Evolutionary conservation across 352 stramenopile species (phyloP), one percentile per base, ranked within the genome.

Genomic region (Thraustochytrium striatum): DNA sequence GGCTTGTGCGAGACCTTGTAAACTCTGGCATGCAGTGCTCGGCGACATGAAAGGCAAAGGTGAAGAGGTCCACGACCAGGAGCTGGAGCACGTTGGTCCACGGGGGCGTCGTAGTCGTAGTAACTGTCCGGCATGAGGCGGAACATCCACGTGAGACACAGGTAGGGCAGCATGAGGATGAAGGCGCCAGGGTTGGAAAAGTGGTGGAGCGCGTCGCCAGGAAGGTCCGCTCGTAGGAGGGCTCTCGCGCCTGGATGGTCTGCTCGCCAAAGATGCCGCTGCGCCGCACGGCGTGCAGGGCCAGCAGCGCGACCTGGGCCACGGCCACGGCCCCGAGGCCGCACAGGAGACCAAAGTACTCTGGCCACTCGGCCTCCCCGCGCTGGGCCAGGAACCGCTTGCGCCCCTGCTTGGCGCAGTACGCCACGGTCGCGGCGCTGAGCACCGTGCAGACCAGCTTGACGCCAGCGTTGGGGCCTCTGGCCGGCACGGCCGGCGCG

Each of bases 1-100:
- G 89, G 87, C 78, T 94, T 93, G 83, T 94, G 89, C n/a, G 87
- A 91, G 41, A 85, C 82, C 72, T 84, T 80, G 73, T 94, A 94
- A 93, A 85, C 35, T 79, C 81, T 9, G 87, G 86, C 9, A 89
- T 75, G 41, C 81, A 59, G 61, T 94, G 89, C 80, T 94, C 89
- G 7, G 91, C 30, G 32, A 83, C 73, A 80, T 94, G 89, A 83
- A 91, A 88, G 5, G 82, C 44, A 68, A 85, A 92, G 72, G 92
- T 89, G 50, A 92, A 68, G 5, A 85, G 82, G 81, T 94, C 89
- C 81, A 92, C 87, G 19, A 88, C 72, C 2, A 91, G 78, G 0
- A 93, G 79, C 79, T 88, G 90, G 39, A 85, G 73, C 13, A 88
- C 81, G 62, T 85, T 72, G 25, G 57, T 69, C 82, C 84, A 92